Evolutionary conservation across 2,329 filamentous ascomycete species (phyloP), one percentile per base, ranked within the genome.

Genomic region (Aspergillus cejpii): DNA sequence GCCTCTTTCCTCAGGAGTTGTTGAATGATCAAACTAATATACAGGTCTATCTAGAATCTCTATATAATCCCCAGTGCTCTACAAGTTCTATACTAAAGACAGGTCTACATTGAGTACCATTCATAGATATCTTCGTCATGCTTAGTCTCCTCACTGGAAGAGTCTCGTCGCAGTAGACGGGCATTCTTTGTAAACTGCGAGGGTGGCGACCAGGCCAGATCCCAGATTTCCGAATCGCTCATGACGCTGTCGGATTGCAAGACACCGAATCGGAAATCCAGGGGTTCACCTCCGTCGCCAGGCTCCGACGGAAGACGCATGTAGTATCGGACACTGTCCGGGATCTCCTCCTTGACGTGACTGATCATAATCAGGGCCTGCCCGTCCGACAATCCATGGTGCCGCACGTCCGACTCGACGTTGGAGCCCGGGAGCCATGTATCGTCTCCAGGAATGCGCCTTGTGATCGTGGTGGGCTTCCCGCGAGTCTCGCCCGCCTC

Each of bases 301-400:
- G 34, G 19, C 14, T 54, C 57, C 5, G 63, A 64, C 1, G 91
- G 89, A 23, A 96, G 71, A 62, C 87, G 90, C 40, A 97, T 74
- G 84, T 86, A 97, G 61, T 94, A 81, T 37, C 87, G 72, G 19
- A 96, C 78, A 53, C 83, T 84, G 39, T 84, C 82, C 0, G 92
- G 92, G 7, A 97, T 85, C 66, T 98, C 92, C 57, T 95, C 89
- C 50, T 82, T 83, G 49, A 91, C 76, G 68, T 98, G 92, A 49
- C 88, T 92, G 48, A 97, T 91, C 52, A 90, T 88, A n/a, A 97
- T 77, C 43, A 98, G 69, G 0, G 89, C 89, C 67, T 97, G 91
- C 17, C 79, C 66, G 0, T 80, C 72, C 1, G 75, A 74, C 44
- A 96, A 66, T 0, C 88, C 88, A 1, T 59, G 60, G 3, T 60